Evolutionary conservation across 495 filamentous ascomycete species (phyloP).

Genomic region (Tetracladium marchalianum): DNA sequence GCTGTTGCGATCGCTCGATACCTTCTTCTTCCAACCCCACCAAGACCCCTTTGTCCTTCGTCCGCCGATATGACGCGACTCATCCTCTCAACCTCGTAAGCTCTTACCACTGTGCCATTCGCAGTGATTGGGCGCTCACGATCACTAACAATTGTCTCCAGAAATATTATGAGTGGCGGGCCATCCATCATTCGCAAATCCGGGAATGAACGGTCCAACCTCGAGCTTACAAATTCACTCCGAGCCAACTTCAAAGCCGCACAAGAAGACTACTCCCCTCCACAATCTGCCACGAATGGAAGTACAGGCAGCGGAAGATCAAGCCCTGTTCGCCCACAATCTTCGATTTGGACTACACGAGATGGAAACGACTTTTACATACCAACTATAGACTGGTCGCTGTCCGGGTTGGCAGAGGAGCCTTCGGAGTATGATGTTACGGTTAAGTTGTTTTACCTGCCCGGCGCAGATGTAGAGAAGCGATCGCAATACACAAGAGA

Average conservation of each 20-base stretch:
- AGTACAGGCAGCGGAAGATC: conserved; percentile 7
- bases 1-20: background rate
- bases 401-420: conserved; percentile 65
- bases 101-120: conserved; percentile 6
- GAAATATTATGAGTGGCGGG: conserved; percentile 75
- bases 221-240: conserved; percentile 79
- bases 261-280: conserved; percentile 45
- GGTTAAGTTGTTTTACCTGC: conserved; percentile 85
- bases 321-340: conserved; percentile 16
- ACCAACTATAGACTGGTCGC: conserved; percentile 64
- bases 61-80: conserved; percentile 54
- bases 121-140: background rate
- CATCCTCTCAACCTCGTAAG: conserved; percentile 82
- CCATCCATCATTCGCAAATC: conserved; percentile 73
- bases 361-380: conserved; percentile 57
- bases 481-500: conserved; percentile 60
- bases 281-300: conserved; percentile 17
- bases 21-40: background rate
- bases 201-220: conserved; percentile 67
- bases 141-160: conserved; percentile 23
- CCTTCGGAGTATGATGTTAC: conserved; percentile 82
- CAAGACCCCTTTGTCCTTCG: background rate
- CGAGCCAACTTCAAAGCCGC: conserved; percentile 68
- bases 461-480: conserved; percentile 48
- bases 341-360: conserved; percentile 53